Evolutionary conservation across 768 basidiomycete genomes (phyloP).

Genomic region (Fomitopsis pulvina): DNA sequence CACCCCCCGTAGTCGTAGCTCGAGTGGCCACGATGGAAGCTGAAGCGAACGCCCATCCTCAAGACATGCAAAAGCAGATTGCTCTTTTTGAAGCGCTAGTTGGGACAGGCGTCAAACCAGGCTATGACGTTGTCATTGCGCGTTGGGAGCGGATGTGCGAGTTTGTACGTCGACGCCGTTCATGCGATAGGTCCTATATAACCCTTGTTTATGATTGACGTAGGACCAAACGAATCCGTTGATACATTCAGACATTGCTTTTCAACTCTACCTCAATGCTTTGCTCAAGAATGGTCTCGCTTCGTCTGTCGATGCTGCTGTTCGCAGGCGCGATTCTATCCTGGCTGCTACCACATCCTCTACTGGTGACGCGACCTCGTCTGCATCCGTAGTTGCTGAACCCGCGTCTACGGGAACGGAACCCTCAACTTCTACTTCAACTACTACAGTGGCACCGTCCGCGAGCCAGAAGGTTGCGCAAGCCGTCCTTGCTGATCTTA

Average conservation of each 20-base stretch:
- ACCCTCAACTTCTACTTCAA: background rate
- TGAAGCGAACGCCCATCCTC: constrained; percentile 67
- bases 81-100: constrained; percentile 61
- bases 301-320: constrained; percentile 54
- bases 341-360: constrained; percentile 29
- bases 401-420: background rate
- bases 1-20: constrained; percentile 61
- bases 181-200: background rate
- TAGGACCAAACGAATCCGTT: constrained; percentile 69
- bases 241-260: constrained; percentile 62
- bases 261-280: constrained; percentile 68
- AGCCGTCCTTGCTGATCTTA: constrained; percentile 19
- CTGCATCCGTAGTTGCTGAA: constrained; percentile 9
- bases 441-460: background rate
- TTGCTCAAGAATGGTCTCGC: constrained; percentile 54
- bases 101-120: constrained; percentile 58
- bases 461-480: background rate
- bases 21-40: constrained; percentile 70
- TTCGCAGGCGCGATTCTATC: constrained; percentile 61
- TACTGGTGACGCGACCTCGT: constrained; percentile 11
- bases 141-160: constrained; percentile 83
- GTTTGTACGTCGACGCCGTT: constrained; percentile 50
- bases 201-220: constrained; percentile 4
- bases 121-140: constrained; percentile 64
- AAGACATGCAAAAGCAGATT: constrained; percentile 65